A percentile compares a stretch with the other conserved stretches of the same genome.
These are phyloP conservation scores for Acanthamoeba triangularis DNA, from an alignment of 208 protist genomes.

Conservation along the genomic window DNA sequence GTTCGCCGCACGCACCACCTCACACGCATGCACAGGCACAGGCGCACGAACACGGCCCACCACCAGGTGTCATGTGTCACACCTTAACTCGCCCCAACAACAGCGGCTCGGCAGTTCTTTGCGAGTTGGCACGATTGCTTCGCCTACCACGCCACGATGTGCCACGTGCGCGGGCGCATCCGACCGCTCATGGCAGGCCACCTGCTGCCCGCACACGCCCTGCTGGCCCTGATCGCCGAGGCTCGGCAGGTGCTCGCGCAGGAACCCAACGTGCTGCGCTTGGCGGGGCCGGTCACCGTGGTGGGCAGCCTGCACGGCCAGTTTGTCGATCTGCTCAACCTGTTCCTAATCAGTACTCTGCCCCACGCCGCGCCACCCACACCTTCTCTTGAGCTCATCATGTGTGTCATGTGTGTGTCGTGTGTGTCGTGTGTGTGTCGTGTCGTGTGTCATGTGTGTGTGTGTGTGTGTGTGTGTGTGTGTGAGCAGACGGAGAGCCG, in stretches of 20 bases:
- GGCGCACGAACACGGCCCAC: too few relatives aligned
- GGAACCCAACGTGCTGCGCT: background rate
- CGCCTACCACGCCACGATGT: background rate
- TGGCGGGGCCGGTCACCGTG: constrained; percentile 77
- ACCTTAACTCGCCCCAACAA: too few relatives aligned
- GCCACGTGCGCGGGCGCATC: background rate
- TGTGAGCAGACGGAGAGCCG: constrained; percentile 1
- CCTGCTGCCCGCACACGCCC: background rate
- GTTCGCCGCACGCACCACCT: background rate
- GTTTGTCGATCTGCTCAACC: constrained; percentile 84
- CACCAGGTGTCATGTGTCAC: too few relatives aligned
- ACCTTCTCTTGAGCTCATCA: too few relatives aligned
- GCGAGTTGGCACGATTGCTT: constrained; percentile 16
- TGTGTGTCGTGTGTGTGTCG: too few relatives aligned
- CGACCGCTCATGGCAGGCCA: background rate
- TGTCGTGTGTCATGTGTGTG: too few relatives aligned
- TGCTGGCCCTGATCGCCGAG: background rate
- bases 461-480: too few relatives aligned
- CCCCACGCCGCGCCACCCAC: too few relatives aligned
- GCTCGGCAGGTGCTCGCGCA: background rate
- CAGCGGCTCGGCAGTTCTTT: background rate
- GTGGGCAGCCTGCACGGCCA: constrained; percentile 90
- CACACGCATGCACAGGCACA: too few relatives aligned
- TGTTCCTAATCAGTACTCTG: constrained; percentile 79
- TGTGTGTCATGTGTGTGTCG: too few relatives aligned